phyloP scores from a whole-genome alignment of 371 early-diverging fungal species.

The Encephalitozoon cuniculi region DNA sequence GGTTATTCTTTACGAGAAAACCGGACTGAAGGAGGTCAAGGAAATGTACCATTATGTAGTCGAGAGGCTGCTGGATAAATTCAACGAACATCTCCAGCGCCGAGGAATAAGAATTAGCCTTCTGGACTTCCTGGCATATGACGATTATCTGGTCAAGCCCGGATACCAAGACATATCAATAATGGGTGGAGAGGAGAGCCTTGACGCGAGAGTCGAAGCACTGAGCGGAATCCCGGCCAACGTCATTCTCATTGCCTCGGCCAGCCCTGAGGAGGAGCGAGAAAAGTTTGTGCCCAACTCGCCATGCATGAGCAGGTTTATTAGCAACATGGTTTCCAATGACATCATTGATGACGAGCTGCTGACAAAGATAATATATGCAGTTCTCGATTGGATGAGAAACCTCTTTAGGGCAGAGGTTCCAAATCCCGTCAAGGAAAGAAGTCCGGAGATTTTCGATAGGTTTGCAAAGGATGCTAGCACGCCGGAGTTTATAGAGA shows the following conservation, averaged over 20 bases:
- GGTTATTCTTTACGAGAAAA: neutral
- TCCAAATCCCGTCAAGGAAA: neutral
- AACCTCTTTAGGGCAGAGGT: neutral
- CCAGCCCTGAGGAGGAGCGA: neutral
- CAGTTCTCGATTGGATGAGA: neutral
- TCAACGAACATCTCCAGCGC: neutral
- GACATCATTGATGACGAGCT: neutral
- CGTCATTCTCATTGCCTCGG: conserved; percentile 14
- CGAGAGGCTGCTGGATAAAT: neutral
- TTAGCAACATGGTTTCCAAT: conserved; percentile 1
- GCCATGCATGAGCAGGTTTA: neutral
- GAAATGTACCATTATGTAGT: conserved; percentile 4
- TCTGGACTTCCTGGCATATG: neutral
- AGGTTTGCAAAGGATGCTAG: conserved; percentile 6
- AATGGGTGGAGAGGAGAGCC: conserved; percentile 4
- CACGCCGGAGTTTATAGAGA: neutral
- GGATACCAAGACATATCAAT: conserved; percentile 3
- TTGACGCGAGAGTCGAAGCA: neutral
- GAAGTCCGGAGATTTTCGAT: neutral
- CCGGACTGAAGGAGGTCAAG: neutral
- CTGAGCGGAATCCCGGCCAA: neutral
- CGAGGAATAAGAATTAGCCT: neutral
- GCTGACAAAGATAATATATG: neutral
- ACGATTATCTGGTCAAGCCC: neutral
- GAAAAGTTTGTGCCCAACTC: neutral